Evolutionary conservation across 495 filamentous ascomycete genomes (phyloP).

Genomic region (Aspergillus ostianus): DNA sequence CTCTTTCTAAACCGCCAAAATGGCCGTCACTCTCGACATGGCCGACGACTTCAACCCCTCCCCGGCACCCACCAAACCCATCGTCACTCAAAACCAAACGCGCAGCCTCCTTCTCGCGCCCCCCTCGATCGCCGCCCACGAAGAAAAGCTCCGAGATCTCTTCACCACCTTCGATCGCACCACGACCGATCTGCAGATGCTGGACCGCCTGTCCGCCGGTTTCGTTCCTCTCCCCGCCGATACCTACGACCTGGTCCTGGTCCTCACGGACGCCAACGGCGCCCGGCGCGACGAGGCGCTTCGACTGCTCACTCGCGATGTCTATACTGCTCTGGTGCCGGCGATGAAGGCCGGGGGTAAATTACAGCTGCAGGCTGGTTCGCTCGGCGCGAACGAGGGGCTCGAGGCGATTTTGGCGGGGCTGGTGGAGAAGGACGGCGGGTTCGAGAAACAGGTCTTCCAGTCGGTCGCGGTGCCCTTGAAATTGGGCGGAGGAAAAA

Average conservation of each 20-base stretch:
- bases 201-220: slow-evolving; percentile 85
- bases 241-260: slow-evolving; percentile 80
- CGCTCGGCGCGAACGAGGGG: slow-evolving; percentile 44
- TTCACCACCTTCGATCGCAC: slow-evolving; percentile 65
- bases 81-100: background rate
- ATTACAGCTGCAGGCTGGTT: slow-evolving; percentile 66
- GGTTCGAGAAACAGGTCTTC: slow-evolving; percentile 65
- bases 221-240: slow-evolving; percentile 72
- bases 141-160: slow-evolving; percentile 55
- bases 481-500: slow-evolving; percentile 62
- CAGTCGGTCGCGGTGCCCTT: slow-evolving; percentile 69
- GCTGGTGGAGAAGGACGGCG: slow-evolving; percentile 58
- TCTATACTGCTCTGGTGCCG: slow-evolving; percentile 64
- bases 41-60: slow-evolving; percentile 1
- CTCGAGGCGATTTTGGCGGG: slow-evolving; percentile 81
- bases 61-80: background rate
- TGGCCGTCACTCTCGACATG: background rate
- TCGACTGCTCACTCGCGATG: slow-evolving; percentile 60
- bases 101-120: slow-evolving; percentile 70
- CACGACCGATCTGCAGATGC: slow-evolving; percentile 91
- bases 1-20: background rate
- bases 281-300: slow-evolving; percentile 56
- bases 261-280: slow-evolving; percentile 76
- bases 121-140: slow-evolving; percentile 69
- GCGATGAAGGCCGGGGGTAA: slow-evolving; percentile 70